These are phyloP conservation scores for Chlorella sp. DNA, from an alignment of 139 green algal species.

Conservation along the genomic window DNA sequence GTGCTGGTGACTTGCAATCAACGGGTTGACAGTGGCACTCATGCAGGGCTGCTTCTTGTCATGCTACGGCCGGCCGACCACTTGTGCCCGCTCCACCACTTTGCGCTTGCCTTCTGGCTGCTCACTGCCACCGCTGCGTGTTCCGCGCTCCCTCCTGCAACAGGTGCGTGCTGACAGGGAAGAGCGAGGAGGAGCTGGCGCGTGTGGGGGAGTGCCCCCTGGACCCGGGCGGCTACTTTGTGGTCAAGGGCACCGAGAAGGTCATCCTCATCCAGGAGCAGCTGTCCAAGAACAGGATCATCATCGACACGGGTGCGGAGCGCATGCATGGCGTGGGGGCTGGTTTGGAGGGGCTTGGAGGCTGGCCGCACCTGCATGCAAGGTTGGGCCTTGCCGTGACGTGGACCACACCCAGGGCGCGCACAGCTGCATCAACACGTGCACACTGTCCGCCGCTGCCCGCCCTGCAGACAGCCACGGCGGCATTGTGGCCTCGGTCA, in stretches of 20 bases:
- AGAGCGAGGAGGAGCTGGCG: conserved; percentile 89
- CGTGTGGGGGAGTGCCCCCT: conserved; percentile 95
- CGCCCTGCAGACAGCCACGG: conserved; percentile 34
- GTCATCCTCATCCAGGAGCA: conserved; percentile 99
- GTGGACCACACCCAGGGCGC: too few species aligned
- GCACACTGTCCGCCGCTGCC: neutral
- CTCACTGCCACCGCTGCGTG: too few species aligned
- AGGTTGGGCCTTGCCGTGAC: neutral
- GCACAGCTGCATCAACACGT: neutral
- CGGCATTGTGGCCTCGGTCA: conserved; percentile 80
- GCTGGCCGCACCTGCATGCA: neutral
- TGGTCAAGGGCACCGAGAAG: conserved; percentile 93
- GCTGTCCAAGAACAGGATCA: conserved; percentile 98
- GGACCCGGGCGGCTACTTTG: conserved; percentile 98
- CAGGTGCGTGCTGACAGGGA: conserved; percentile 81
- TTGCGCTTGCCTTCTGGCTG: too few species aligned
- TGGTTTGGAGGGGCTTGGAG: neutral
- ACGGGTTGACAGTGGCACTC: too few species aligned
- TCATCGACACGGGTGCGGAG: conserved; percentile 88
- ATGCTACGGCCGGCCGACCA: too few species aligned
- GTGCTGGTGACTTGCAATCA: too few species aligned
- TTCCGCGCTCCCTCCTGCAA: neutral
- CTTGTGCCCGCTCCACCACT: too few species aligned
- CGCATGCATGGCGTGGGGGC: neutral
- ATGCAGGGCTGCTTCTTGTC: too few species aligned